Conservation (phyloP, 1,284 basidiomycete species). For the Thelephora terrestris region DNA sequence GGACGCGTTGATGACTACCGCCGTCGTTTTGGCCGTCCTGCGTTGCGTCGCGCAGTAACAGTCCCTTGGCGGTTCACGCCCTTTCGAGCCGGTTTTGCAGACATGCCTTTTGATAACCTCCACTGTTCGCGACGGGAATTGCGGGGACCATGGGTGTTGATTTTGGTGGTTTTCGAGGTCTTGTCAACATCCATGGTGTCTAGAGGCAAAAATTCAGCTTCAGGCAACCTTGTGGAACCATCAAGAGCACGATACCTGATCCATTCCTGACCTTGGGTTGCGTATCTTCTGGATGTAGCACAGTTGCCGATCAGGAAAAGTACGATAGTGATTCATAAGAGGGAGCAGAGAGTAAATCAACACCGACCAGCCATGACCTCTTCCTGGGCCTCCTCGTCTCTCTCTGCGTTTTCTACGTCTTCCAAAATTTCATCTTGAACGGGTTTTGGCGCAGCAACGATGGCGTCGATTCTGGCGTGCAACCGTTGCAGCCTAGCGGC, state of each 20-base stretch:
- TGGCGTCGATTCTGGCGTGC: slow-evolving; percentile 54
- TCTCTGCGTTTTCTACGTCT: slow-evolving; percentile 30
- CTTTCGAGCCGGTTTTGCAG: slow-evolving; percentile 34
- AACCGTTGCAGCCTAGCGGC: slow-evolving; percentile 79
- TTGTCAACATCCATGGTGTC: slow-evolving; percentile 47
- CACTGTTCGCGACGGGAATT: slow-evolving; percentile 63
- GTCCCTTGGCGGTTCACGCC: slow-evolving; percentile 61
- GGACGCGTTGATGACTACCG: slow-evolving; percentile 26
- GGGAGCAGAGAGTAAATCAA: slow-evolving; percentile 34
- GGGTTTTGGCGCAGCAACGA: slow-evolving; percentile 22
- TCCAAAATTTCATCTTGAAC: slow-evolving; percentile 13
- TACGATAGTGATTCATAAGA: slow-evolving; percentile 10
- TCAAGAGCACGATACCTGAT: background rate
- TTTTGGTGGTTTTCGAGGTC: slow-evolving; percentile 17
- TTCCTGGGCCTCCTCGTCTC: slow-evolving; percentile 24
- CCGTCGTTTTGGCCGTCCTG: slow-evolving; percentile 61
- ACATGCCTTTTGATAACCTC: slow-evolving; percentile 63
- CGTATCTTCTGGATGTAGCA: background rate
- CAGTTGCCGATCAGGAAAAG: background rate
- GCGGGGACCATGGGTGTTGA: slow-evolving; percentile 70
- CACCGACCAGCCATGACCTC: slow-evolving; percentile 51
- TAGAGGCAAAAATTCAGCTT: slow-evolving; percentile 17
- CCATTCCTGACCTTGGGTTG: background rate
- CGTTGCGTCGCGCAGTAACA: slow-evolving; percentile 45
- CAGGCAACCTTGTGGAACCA: background rate